A percentile compares a stretch with the other conserved stretches of the same genome.
Evolutionary conservation across 352 stramenopile genomes (phyloP).

Genomic region (Nothophytophthora sp.): DNA sequence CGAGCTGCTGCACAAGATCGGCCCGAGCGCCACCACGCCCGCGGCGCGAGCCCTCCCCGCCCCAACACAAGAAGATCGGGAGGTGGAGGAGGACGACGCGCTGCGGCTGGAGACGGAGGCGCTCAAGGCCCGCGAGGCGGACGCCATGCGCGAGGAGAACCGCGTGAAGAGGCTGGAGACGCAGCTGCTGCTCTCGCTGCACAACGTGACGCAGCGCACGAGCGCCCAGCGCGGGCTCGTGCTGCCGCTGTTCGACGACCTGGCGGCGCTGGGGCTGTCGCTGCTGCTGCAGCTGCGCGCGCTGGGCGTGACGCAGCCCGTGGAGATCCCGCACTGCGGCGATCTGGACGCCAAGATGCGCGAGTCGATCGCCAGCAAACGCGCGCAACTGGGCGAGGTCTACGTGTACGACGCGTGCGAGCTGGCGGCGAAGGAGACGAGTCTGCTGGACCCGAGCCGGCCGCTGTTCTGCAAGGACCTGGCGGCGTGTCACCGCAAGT

Average conservation of each 20-base stretch:
- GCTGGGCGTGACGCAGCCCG: constrained; percentile 29
- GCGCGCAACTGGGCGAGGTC: constrained; percentile 19
- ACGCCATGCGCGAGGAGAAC: constrained; percentile 13
- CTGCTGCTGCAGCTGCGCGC: constrained; percentile 38
- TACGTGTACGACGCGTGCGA: constrained; percentile 37
- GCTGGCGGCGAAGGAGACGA: constrained; percentile 27
- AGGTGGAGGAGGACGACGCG: constrained; percentile 7
- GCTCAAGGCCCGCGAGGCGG: constrained; percentile 18
- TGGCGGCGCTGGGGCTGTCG: constrained; percentile 34
- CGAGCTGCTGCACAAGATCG: constrained; percentile 22
- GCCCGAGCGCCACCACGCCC: background rate
- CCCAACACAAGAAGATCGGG: background rate
- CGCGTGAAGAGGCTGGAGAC: constrained; percentile 18
- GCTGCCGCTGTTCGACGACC: constrained; percentile 40
- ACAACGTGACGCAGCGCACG: constrained; percentile 14
- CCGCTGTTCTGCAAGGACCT: constrained; percentile 37
- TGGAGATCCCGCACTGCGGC: constrained; percentile 49
- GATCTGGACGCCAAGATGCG: constrained; percentile 31
- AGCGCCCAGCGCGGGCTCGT: constrained; percentile 32
- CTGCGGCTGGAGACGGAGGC: constrained; percentile 21
- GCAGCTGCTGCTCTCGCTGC: constrained; percentile 24
- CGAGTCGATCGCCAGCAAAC: constrained; percentile 19
- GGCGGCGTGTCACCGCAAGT: constrained; percentile 33
- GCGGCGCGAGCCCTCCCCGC: background rate
- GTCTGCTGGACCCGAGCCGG: constrained; percentile 19